phyloP scores from a whole-genome alignment of 257 asterid genomes.

The Solanum paucissectum region DNA sequence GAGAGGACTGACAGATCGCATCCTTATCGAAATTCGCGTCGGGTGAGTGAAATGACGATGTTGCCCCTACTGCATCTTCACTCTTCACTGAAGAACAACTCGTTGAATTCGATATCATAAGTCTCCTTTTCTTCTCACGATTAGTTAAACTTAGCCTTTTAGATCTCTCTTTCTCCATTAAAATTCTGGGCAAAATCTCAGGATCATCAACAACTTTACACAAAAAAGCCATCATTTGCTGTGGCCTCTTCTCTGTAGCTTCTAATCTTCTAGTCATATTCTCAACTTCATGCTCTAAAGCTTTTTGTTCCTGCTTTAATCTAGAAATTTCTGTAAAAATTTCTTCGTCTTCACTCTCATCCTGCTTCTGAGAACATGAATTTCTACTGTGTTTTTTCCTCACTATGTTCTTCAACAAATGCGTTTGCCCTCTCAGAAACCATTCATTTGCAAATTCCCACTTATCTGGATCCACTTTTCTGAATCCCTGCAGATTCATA shows the following conservation, averaged over 20 bases:
- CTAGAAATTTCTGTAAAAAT: constrained; percentile 26
- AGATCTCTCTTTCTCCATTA: constrained; percentile 37
- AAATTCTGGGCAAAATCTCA: constrained; percentile 44
- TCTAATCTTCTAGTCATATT: constrained; percentile 69
- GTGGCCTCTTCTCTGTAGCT: constrained; percentile 84
- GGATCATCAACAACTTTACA: constrained; percentile 69
- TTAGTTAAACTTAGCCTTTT: background rate
- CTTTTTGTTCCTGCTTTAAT: constrained; percentile 55
- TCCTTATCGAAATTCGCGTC: constrained; percentile 20
- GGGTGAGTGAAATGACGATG: constrained; percentile 30
- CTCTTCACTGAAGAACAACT: constrained; percentile 40
- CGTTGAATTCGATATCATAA: background rate
- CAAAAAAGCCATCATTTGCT: constrained; percentile 76
- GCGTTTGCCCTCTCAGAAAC: constrained; percentile 73
- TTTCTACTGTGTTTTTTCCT: constrained; percentile 33
- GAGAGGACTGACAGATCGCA: constrained; percentile 16
- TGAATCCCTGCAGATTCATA: constrained; percentile 46
- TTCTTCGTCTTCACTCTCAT: constrained; percentile 32
- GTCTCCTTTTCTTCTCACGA: constrained; percentile 39
- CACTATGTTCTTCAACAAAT: constrained; percentile 50
- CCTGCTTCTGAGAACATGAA: background rate
- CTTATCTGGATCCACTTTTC: constrained; percentile 76
- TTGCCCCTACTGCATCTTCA: constrained; percentile 24
- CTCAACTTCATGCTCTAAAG: constrained; percentile 43
- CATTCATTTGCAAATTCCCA: constrained; percentile 93